phyloP scores from a whole-genome alignment of 768 basidiomycete genomes.

The Trametes villosa region DNA sequence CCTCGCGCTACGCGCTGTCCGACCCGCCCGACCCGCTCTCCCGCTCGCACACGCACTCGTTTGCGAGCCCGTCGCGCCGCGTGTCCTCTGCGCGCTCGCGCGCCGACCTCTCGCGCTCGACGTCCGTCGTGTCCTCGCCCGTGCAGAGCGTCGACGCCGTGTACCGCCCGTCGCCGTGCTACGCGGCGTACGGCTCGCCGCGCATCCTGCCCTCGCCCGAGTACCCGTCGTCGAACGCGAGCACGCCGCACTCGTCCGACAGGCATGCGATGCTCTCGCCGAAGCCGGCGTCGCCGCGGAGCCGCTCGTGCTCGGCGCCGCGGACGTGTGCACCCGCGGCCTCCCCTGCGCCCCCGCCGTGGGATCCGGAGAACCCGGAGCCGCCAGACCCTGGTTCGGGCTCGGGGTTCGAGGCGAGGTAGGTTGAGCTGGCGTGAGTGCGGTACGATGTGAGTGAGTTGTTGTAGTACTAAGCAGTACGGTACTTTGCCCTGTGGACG shows the following conservation, averaged over 20 bases:
- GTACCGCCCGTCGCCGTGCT: constrained; percentile 6
- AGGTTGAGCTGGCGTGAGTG: background rate
- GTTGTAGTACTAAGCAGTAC: background rate
- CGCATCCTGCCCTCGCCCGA: constrained; percentile 18
- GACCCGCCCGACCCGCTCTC: constrained; percentile 12
- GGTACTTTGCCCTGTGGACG: background rate
- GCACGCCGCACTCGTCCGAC: constrained; percentile 13
- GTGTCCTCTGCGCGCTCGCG: background rate
- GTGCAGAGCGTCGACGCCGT: constrained; percentile 12
- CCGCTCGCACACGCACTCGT: background rate
- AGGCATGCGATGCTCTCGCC: constrained; percentile 13
- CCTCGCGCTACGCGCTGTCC: constrained; percentile 1
- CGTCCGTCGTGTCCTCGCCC: constrained; percentile 16
- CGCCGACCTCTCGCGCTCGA: constrained; percentile 6
- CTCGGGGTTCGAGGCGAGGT: too few species aligned
- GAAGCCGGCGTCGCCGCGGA: background rate
- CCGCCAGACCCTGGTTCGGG: constrained; percentile 8
- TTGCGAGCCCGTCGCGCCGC: background rate
- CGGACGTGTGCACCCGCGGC: background rate
- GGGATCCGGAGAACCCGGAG: constrained; percentile 16
- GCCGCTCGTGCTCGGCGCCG: constrained; percentile 5
- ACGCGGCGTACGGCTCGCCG: constrained; percentile 5
- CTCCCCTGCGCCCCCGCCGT: background rate
- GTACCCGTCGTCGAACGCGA: constrained; percentile 5
- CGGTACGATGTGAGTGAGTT: background rate